Conservation (phyloP, 164 flowering plant genomes). For the Cinnamomum micranthum region DNA sequence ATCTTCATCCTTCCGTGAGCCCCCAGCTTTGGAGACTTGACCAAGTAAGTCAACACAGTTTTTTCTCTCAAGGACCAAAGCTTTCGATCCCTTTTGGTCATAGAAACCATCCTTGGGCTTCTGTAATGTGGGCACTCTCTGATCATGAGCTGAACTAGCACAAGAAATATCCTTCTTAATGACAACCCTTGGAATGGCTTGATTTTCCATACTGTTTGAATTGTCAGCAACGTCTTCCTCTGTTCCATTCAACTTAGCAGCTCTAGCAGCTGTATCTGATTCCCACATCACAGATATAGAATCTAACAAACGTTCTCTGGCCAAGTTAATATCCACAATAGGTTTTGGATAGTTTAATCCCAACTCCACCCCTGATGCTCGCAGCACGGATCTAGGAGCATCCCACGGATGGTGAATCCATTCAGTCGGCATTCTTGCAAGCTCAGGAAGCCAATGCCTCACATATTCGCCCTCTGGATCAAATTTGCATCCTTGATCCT, state of each 20-base stretch:
- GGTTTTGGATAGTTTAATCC: conserved; percentile 89
- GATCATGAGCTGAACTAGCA: conserved; percentile 68
- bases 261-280: conserved; percentile 44
- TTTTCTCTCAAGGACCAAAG: conserved; percentile 28
- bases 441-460: conserved; percentile 92
- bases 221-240: conserved; percentile 69
- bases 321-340: conserved; percentile 65
- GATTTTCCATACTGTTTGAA: conserved; percentile 16
- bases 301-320: conserved; percentile 50
- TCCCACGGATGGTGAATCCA: conserved; percentile 99
- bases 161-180: conserved; percentile 25
- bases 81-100: conserved; percentile 38
- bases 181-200: conserved; percentile 24
- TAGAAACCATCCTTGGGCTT: conserved; percentile 21
- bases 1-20: conserved; percentile 47
- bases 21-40: conserved; percentile 11
- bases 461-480: conserved; percentile 94
- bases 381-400: conserved; percentile 64
- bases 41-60: conserved; percentile 13
- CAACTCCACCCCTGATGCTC: conserved; percentile 81
- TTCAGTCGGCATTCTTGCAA: conserved; percentile 81
- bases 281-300: conserved; percentile 65
- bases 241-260: conserved; percentile 34
- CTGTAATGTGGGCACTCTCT: conserved; percentile 68
- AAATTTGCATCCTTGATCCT: conserved; percentile 80